Percentiles rank a stretch among this genome's conserved stretches.
phyloP scores from a whole-genome alignment of 768 basidiomycete species.

The Naganishia randhawae region DNA sequence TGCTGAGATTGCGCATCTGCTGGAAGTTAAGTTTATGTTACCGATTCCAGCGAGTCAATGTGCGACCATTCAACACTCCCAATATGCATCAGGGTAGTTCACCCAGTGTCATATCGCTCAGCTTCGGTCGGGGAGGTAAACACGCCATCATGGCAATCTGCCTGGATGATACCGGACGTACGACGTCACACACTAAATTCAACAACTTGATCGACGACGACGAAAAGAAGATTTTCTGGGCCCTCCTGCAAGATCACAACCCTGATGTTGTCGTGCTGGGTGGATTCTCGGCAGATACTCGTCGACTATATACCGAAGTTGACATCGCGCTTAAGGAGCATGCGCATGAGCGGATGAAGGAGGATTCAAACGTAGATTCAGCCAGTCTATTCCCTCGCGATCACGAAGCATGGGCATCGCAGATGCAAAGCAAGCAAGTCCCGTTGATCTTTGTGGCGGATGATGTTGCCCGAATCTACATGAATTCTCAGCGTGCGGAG shows the following conservation, averaged over 20 bases:
- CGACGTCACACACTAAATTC: constrained; percentile 83
- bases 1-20: constrained; percentile 21
- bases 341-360: constrained; percentile 26
- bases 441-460: constrained; percentile 74
- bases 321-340: constrained; percentile 38
- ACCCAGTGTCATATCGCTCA: constrained; percentile 78
- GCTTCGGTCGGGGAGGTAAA: constrained; percentile 92
- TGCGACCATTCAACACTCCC: constrained; percentile 65
- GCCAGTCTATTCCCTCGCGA: constrained; percentile 25
- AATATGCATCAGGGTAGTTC: constrained; percentile 68
- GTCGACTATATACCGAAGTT: constrained; percentile 41
- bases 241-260: constrained; percentile 73
- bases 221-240: constrained; percentile 68
- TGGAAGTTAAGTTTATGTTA: neutral
- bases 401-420: constrained; percentile 29
- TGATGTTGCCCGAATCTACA: constrained; percentile 88
- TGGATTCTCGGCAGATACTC: constrained; percentile 77
- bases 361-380: neutral
- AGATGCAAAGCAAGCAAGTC: constrained; percentile 31
- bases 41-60: constrained; percentile 66
- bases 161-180: constrained; percentile 79
- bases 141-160: constrained; percentile 82
- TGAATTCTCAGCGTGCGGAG: constrained; percentile 77
- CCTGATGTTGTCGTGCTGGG: constrained; percentile 87
- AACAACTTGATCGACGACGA: constrained; percentile 77